phyloP scores from a whole-genome alignment of 805 yeast genomes.

The Candida multigemmis region DNA sequence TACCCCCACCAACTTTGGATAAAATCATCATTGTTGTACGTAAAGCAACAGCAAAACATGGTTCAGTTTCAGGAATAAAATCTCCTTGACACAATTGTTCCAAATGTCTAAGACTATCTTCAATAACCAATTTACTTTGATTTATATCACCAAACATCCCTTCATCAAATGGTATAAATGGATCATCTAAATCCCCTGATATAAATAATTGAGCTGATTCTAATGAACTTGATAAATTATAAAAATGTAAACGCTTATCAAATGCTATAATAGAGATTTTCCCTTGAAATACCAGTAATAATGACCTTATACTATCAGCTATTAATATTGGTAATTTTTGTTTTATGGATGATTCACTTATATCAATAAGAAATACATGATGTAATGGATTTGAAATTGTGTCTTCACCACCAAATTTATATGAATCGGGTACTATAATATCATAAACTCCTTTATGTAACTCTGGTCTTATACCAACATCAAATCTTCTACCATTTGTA shows the following conservation, averaged over 20 bases:
- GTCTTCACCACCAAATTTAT: conserved; percentile 41
- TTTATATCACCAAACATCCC: conserved; percentile 79
- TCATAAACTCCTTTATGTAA: conserved; percentile 80
- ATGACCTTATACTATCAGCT: conserved; percentile 60
- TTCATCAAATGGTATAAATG: conserved; percentile 69
- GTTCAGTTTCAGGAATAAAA: conserved; percentile 40
- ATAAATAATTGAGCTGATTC: conserved; percentile 51
- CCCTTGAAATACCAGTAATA: conserved; percentile 31
- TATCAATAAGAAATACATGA: conserved; percentile 69
- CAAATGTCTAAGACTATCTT: conserved; percentile 54
- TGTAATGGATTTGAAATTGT: conserved; percentile 40
- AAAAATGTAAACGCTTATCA: conserved; percentile 66
- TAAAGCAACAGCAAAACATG: conserved; percentile 74
- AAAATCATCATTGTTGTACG: conserved; percentile 58
- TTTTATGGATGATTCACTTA: conserved; percentile 48
- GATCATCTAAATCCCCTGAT: conserved; percentile 63
- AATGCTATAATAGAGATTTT: conserved; percentile 68
- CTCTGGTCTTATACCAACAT: conserved; percentile 62
- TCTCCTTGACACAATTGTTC: conserved; percentile 36
- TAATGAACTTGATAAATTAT: conserved; percentile 49
- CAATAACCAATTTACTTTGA: conserved; percentile 55
- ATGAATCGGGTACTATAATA: conserved; percentile 64
- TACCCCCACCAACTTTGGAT: conserved; percentile 69
- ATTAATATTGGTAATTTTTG: conserved; percentile 54
- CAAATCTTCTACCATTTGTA: conserved; percentile 52